Evolutionary conservation across 331 rosid species (phyloP), one percentile per base, ranked within the genome.

Genomic region (Erythrophleum ivorense): DNA sequence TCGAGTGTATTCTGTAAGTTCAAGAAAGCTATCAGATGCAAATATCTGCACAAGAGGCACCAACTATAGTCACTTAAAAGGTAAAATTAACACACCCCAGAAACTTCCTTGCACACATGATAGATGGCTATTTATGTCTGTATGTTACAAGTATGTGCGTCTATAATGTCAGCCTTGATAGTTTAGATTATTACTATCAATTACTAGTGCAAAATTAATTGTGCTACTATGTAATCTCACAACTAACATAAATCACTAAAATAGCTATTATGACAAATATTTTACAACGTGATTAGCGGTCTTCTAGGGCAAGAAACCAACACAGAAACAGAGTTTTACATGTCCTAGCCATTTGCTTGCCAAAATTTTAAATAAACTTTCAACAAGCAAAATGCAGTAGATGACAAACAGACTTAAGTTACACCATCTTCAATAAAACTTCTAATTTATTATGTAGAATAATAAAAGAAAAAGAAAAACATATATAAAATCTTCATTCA

Each of bases 1-100:
- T 11, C 97, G 86, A 0, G 94, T 88, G 73, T 93, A 95, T 79
- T 95, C 99, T 0, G 99, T 95, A 83, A 94, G 87, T 79, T 91
- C 93, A 57, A 95, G 92, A 90, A 95, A 95, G 88, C 98, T 95
- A 81, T 91, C 95, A 67, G 99, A 95, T 49, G 97, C 98, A 88
- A 90, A 95, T 88, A 95, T 95, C 99, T 95, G 91, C 88, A 84
- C 64, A 82, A 4, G 21, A 73, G 76, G 49, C 34, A 83, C 71
- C 73, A 64, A 87, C 29, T 31, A 2, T 69, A 82, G 77, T 83
- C 74, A 81, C 45, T 29, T 71, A 57, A 52, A 55, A 43, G 68
- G 33, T 21, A 75, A 65, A 62, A 62, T 31, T 54, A 49, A 60
- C 45, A 33, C 5, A 40, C 38, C 12, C 50, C 14, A 45, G 1